phyloP scores from a whole-genome alignment of 345 rosid genomes.

The Moricandia arvensis region DNA sequence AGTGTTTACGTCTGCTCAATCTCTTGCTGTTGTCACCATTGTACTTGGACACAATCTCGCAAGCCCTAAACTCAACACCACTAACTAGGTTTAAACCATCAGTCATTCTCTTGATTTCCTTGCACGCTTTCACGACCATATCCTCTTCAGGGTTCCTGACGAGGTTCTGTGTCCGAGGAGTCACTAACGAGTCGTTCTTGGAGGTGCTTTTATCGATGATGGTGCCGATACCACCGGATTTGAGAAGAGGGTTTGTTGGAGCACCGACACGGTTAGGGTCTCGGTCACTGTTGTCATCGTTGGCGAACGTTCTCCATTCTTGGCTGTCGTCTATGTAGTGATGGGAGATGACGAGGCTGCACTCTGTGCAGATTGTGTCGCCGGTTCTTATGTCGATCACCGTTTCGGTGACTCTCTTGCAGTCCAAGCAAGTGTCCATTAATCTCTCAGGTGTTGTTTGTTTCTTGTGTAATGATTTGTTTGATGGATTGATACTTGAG shows the following conservation, averaged over 20 bases:
- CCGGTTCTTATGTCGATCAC: neutral
- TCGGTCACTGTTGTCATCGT: neutral
- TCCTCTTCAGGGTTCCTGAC: constrained; percentile 11
- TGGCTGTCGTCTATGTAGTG: neutral
- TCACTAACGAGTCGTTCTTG: neutral
- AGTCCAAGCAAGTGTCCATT: constrained; percentile 24
- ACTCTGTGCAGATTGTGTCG: constrained; percentile 31
- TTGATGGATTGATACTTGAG: neutral
- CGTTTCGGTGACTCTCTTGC: constrained; percentile 8
- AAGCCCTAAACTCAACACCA: constrained; percentile 17
- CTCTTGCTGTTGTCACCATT: neutral
- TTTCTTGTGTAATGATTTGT: neutral
- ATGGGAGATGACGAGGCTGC: constrained; percentile 2
- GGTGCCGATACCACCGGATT: constrained; percentile 10
- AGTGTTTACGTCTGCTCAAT: neutral
- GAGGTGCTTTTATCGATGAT: neutral
- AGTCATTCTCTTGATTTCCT: constrained; percentile 4
- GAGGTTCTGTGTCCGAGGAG: neutral
- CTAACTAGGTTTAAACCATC: neutral
- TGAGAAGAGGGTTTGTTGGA: constrained; percentile 24
- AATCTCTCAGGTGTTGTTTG: neutral
- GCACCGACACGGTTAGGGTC: constrained; percentile 28
- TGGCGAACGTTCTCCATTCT: constrained; percentile 23
- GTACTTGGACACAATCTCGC: constrained; percentile 14
- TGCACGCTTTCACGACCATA: neutral